Evolutionary conservation across 192 early-diverging fungal genomes (phyloP).

Genomic region (Coemansia brasiliensis): DNA sequence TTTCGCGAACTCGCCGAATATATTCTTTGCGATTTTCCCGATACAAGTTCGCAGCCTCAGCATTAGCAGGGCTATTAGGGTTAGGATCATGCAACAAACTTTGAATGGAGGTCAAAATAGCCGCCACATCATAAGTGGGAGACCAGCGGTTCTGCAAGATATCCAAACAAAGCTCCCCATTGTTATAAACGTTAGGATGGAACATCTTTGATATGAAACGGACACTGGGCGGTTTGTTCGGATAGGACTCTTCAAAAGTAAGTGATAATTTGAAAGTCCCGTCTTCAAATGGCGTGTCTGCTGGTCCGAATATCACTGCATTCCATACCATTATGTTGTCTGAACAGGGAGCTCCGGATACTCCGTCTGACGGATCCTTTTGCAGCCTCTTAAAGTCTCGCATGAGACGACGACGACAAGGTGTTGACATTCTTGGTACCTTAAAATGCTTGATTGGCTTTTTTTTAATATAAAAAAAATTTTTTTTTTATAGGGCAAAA

Average conservation of each 20-base stretch:
- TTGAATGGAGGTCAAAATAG: conserved; percentile 94
- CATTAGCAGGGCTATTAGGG: conserved; percentile 94
- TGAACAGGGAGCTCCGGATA: conserved; percentile 86
- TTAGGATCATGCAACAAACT: conserved; percentile 96
- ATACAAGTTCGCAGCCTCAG: conserved; percentile 91
- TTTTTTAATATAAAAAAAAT: not conserved
- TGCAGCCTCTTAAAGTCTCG: conserved; percentile 95
- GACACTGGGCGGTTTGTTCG: conserved; percentile 95
- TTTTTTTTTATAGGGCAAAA: too few species aligned
- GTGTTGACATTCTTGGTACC: conserved; percentile 95
- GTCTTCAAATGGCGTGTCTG: conserved; percentile 97
- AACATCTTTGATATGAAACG: conserved; percentile 95
- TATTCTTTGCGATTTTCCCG: conserved; percentile 94
- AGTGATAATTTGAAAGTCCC: conserved; percentile 93
- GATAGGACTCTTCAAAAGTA: conserved; percentile 96
- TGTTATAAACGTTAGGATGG: conserved; percentile 97
- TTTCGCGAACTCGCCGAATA: conserved; percentile 83
- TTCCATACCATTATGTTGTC: conserved; percentile 99
- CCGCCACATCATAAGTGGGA: conserved; percentile 93
- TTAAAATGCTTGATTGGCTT: not conserved
- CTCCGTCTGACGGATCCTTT: conserved; percentile 87
- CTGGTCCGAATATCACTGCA: conserved; percentile 98
- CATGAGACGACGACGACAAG: conserved; percentile 92
- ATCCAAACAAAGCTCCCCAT: conserved; percentile 96
- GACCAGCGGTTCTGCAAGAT: conserved; percentile 98